These are phyloP conservation scores for Diplodia intermedia DNA, from an alignment of 2,329 filamentous ascomycete genomes.

Conservation along the genomic window DNA sequence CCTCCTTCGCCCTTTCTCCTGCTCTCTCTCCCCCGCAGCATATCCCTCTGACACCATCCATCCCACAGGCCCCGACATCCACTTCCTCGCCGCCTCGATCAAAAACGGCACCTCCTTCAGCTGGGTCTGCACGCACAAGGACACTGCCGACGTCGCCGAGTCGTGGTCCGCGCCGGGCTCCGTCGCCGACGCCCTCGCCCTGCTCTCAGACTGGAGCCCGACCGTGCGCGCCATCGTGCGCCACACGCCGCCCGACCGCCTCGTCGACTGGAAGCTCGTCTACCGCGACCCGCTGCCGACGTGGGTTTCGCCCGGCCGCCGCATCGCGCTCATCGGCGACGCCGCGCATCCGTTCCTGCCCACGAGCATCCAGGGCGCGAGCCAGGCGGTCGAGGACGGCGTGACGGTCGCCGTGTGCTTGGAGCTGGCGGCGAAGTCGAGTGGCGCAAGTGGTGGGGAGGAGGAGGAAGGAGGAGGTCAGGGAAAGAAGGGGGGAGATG, in stretches of 20 bases:
- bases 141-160: slow-evolving; percentile 45
- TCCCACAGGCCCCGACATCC: slow-evolving; percentile 41
- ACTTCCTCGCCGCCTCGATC: slow-evolving; percentile 46
- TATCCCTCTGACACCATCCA: background rate
- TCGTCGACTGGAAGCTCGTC: slow-evolving; percentile 62
- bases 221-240: slow-evolving; percentile 56
- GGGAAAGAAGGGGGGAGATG: slow-evolving; percentile 34
- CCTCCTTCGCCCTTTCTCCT: accelerated
- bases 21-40: too few relatives aligned
- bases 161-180: slow-evolving; percentile 45
- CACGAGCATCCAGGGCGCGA: slow-evolving; percentile 59
- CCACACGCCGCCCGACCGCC: slow-evolving; percentile 48
- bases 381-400: slow-evolving; percentile 60
- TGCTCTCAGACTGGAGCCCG: slow-evolving; percentile 51
- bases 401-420: slow-evolving; percentile 38
- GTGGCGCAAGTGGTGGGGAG: too few relatives aligned
- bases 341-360: slow-evolving; percentile 61
- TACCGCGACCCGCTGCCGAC: slow-evolving; percentile 59
- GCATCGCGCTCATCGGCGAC: slow-evolving; percentile 59
- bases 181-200: slow-evolving; percentile 41
- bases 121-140: slow-evolving; percentile 46
- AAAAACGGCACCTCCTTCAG: slow-evolving; percentile 47
- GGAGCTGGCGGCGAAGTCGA: slow-evolving; percentile 29
- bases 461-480: slow-evolving; percentile 33
- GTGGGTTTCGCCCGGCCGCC: slow-evolving; percentile 57